phyloP scores from a whole-genome alignment of 306 rosid species.

The Cucumis sativus region DNA sequence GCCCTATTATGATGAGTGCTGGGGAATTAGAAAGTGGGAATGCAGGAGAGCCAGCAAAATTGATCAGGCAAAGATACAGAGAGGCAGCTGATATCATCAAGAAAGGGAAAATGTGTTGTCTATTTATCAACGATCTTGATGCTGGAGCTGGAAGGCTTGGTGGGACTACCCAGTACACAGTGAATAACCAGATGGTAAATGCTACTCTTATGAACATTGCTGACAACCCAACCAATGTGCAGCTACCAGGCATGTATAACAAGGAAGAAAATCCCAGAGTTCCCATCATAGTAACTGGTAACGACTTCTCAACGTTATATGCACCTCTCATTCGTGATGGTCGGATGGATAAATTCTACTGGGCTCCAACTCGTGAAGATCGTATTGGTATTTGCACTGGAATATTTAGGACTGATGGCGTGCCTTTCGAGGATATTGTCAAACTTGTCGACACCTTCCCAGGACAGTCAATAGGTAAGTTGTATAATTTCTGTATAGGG shows the following conservation, averaged over 20 bases:
- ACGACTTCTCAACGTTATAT: constrained; percentile 46
- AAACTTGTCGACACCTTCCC: constrained; percentile 44
- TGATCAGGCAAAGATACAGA: constrained; percentile 76
- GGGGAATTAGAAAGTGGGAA: constrained; percentile 93
- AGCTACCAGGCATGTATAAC: constrained; percentile 48
- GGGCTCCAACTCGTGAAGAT: constrained; percentile 52
- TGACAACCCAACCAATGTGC: constrained; percentile 47
- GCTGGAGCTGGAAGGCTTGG: constrained; percentile 52
- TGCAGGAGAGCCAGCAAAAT: constrained; percentile 89
- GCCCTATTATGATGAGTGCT: constrained; percentile 91
- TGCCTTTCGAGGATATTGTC: constrained; percentile 25
- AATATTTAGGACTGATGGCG: constrained; percentile 32
- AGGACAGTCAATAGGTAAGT: constrained; percentile 45
- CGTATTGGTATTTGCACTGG: constrained; percentile 37
- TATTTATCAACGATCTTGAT: constrained; percentile 48
- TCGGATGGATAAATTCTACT: constrained; percentile 51
- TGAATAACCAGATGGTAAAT: constrained; percentile 53
- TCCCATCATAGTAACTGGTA: constrained; percentile 40
- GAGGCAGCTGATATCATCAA: constrained; percentile 66
- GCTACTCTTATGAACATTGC: constrained; percentile 59
- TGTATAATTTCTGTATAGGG: neutral
- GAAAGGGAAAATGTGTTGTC: constrained; percentile 47
- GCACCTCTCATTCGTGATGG: constrained; percentile 57
- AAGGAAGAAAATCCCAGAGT: constrained; percentile 46
- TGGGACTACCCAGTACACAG: constrained; percentile 51